Conservation (phyloP, 2,329 filamentous ascomycete species). For the Sporothrix sp. region DNA sequence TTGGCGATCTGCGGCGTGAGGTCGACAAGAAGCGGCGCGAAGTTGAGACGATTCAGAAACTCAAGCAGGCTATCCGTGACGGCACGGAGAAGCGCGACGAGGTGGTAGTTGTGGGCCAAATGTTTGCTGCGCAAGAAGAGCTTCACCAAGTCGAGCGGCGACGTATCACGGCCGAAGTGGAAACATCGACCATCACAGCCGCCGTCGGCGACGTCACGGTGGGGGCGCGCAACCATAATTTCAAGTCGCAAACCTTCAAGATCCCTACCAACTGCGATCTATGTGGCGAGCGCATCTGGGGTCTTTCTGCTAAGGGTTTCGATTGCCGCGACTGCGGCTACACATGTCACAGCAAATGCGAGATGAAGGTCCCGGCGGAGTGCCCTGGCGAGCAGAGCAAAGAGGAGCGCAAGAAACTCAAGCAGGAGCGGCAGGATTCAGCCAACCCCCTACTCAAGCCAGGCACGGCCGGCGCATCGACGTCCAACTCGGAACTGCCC, state of each 20-base stretch:
- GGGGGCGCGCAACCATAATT: conserved; percentile 90
- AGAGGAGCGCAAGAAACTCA: conserved; percentile 91
- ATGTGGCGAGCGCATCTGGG: conserved; percentile 95
- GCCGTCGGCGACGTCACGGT: conserved; percentile 87
- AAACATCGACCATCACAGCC: conserved; percentile 84
- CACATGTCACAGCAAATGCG: conserved; percentile 96
- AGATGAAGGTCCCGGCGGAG: conserved; percentile 95
- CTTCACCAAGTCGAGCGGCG: conserved; percentile 77
- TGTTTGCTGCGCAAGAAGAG: conserved; percentile 75
- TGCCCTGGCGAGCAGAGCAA: conserved; percentile 91
- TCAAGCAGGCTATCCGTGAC: conserved; percentile 67
- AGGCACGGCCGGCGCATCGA: conserved; percentile 22
- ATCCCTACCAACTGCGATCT: conserved; percentile 98
- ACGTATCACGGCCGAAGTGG: conserved; percentile 80
- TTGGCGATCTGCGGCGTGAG: conserved; percentile 71
- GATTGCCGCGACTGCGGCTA: conserved; percentile 95
- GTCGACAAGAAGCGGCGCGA: conserved; percentile 80
- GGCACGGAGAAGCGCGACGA: conserved; percentile 76
- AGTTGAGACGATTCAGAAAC: conserved; percentile 64
- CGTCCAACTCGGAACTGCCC: conserved; percentile 52
- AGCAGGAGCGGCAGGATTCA: conserved; percentile 71
- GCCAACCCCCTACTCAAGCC: conserved; percentile 53
- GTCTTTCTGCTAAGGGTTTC: conserved; percentile 89
- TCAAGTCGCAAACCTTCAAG: conserved; percentile 98
- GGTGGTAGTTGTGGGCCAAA: conserved; percentile 69